A percentile compares a stretch with the other conserved stretches of the same genome.
phyloP scores from a whole-genome alignment of 2,329 filamentous ascomycete species.

The Exophiala alcalophila region DNA sequence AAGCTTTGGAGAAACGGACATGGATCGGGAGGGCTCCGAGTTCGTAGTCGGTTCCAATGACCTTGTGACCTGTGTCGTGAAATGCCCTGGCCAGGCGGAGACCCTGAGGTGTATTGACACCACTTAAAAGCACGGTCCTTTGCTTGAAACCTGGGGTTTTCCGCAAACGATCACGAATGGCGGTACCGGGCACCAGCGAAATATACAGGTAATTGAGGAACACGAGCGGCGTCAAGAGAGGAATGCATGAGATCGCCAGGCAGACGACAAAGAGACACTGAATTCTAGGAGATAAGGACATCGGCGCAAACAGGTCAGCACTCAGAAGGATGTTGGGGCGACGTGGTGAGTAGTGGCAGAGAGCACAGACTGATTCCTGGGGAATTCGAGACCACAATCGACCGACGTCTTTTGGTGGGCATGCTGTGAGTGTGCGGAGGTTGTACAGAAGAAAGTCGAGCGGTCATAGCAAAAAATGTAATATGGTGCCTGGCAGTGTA shows the following conservation, averaged over 20 bases:
- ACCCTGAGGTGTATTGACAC: conserved; percentile 69
- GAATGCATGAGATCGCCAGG: conserved; percentile 44
- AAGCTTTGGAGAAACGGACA: conserved; percentile 58
- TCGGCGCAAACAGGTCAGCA: too few species aligned
- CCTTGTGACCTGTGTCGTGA: conserved; percentile 62
- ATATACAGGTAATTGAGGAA: conserved; percentile 37
- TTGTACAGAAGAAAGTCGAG: too few species aligned
- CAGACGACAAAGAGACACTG: conserved; percentile 51
- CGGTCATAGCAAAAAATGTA: too few species aligned
- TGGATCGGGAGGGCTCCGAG: conserved; percentile 46
- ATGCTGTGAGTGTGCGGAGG: too few species aligned
- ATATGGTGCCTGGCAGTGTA: too few species aligned
- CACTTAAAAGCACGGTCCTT: conserved; percentile 66
- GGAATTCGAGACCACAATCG: too few species aligned
- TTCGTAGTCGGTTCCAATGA: conserved; percentile 67
- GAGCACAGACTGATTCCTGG: too few species aligned
- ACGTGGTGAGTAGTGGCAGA: too few species aligned
- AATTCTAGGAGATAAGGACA: conserved; percentile 2
- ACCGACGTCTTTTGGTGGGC: too few species aligned
- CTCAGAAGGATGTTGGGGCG: too few species aligned
- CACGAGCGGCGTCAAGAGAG: conserved; percentile 48
- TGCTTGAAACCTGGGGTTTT: conserved; percentile 40
- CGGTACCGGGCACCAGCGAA: conserved; percentile 31
- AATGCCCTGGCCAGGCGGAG: conserved; percentile 65
- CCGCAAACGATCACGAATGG: conserved; percentile 31